Percentiles rank a stretch among this genome's conserved stretches.
Evolutionary conservation across 179 eudicot genomes (phyloP).

Genomic region (Silene noctiflora): DNA sequence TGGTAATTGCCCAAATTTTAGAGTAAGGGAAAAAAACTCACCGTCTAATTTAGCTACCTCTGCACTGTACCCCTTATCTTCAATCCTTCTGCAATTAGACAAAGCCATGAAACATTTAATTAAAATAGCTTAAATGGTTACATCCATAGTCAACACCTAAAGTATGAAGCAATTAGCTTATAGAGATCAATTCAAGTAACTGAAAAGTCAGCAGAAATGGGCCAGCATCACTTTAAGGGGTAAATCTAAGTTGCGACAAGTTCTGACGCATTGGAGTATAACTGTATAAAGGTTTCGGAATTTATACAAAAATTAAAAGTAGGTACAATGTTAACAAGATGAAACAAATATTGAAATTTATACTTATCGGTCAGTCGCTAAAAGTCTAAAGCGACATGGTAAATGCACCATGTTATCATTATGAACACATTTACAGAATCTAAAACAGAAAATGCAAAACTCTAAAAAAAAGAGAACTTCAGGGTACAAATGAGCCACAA

Average conservation of each 20-base stretch:
- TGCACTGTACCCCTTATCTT: slow-evolving; percentile 26
- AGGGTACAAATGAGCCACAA: too few species aligned
- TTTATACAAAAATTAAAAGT: neutral
- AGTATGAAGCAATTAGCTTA: neutral
- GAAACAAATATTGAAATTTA: too few species aligned
- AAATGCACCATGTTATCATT: too few species aligned
- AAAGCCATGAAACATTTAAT: neutral
- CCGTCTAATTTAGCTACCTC: slow-evolving; percentile 30
- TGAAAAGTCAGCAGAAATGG: too few species aligned
- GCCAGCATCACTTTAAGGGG: too few species aligned
- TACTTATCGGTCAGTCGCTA: too few species aligned
- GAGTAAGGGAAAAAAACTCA: slow-evolving; percentile 18
- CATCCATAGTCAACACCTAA: neutral
- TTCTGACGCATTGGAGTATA: neutral
- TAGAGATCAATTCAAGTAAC: too few species aligned
- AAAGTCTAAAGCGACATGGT: too few species aligned
- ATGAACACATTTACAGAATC: too few species aligned
- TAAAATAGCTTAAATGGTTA: neutral
- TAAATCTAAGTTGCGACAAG: neutral
- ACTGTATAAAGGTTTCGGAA: neutral
- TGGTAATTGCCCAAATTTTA: neutral
- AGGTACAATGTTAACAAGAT: too few species aligned
- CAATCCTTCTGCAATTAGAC: slow-evolving; percentile 39
- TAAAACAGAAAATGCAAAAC: too few species aligned
- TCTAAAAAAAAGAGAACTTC: too few species aligned